Evolutionary conservation across 2,329 filamentous ascomycete species (phyloP), one percentile per base, ranked within the genome.

Genomic region (Hypoxylon sp.): DNA sequence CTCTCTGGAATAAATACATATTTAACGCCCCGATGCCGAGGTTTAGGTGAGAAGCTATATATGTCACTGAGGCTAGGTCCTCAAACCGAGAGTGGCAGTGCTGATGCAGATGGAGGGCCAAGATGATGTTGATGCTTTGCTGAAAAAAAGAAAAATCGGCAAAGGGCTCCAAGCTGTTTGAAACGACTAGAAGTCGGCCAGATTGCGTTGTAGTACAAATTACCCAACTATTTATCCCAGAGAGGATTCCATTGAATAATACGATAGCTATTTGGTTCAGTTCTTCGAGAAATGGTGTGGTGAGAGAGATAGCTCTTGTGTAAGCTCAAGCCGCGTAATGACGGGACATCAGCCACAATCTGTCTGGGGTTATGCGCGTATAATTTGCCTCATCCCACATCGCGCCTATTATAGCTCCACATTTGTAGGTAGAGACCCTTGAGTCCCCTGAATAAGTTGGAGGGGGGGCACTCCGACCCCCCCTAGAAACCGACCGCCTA

Each of bases 31-130:
- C 21, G 21, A 56, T 45, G 41, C 41, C 43, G 53, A 48, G 19
- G 41, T 21, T 25, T 23, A 34, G 52, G 10, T 30, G 36, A 13
- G 25, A 55, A 41, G 43, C 46, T 14, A 45, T 38, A 46, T 21
- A 48, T 53, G 36, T 30, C 14, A 41, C n/a, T 43, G 45, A 19
- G 34, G 46, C 52, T 51, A 36, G 58, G 34, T 30, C 14, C 36
- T 17, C 25, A 51, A 52, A 46, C 57, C n/a, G 50, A 65, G 45
- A 38, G 51, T 61, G 57, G 63, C 63, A 65, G 63, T 65, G 63
- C 36, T 11, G 45, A 21, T 19, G 19, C 21, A 17, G 25, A 45
- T 30, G 32, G 45, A 28, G 10, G 14, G 28, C 25, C 23, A 28
- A 28, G 25, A 28, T 28, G 25, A 6, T n/a, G n/a, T n/a, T 25